Percentiles rank a stretch among this genome's conserved stretches.
These are phyloP conservation scores for Quercus cerris DNA, from an alignment of 306 rosid genomes.

Conservation along the genomic window DNA sequence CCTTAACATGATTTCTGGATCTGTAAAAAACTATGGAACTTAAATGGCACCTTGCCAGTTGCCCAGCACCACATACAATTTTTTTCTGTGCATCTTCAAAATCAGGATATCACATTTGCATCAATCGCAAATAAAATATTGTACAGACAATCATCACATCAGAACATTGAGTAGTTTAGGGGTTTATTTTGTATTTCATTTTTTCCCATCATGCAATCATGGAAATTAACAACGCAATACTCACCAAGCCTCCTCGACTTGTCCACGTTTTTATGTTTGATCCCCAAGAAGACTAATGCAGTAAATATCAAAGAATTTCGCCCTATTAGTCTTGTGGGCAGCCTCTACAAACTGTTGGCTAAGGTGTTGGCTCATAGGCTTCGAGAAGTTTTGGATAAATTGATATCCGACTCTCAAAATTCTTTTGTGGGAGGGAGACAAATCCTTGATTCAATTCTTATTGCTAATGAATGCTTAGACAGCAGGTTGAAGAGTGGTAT, in stretches of 20 bases:
- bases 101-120: neutral
- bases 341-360: too few species aligned
- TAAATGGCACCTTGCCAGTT: neutral
- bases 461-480: too few species aligned
- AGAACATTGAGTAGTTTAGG: neutral
- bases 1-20: neutral
- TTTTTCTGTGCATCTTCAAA: neutral
- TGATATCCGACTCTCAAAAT: too few species aligned
- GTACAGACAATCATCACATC: neutral
- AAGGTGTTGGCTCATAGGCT: too few species aligned
- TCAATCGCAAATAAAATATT: neutral
- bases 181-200: neutral
- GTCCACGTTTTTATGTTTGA: slow-evolving; percentile 44
- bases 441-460: too few species aligned
- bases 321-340: too few species aligned
- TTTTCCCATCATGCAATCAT: neutral
- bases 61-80: neutral
- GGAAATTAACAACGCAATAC: slow-evolving; percentile 6
- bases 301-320: too few species aligned
- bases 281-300: too few species aligned
- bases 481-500: too few species aligned
- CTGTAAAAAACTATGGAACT: neutral
- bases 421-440: too few species aligned
- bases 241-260: slow-evolving; percentile 86
- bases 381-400: too few species aligned